These are phyloP conservation scores for Solanum pinnatisectum DNA, from an alignment of 257 asterid genomes.

Conservation along the genomic window DNA sequence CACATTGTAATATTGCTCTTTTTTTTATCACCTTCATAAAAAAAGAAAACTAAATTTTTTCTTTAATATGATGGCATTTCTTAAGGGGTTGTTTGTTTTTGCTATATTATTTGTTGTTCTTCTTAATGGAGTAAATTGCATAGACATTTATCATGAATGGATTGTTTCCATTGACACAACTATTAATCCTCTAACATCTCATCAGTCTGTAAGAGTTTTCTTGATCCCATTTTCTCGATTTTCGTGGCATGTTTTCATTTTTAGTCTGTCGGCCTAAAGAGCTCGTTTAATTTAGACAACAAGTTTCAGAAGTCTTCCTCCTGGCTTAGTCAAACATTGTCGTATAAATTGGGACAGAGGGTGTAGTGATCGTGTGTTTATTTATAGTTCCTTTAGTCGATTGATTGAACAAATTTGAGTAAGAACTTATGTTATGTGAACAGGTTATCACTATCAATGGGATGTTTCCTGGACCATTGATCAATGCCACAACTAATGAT, in stretches of 20 bases:
- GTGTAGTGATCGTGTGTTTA: background rate
- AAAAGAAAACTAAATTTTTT: background rate
- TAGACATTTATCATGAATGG: slow-evolving; percentile 23
- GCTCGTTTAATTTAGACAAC: background rate
- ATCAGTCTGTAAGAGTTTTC: slow-evolving; percentile 16
- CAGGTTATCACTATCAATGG: slow-evolving; percentile 73
- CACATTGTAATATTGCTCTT: background rate
- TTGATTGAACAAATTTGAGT: background rate
- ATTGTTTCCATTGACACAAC: slow-evolving; percentile 15
- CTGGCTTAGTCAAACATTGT: background rate
- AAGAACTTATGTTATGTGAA: background rate
- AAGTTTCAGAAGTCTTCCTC: background rate
- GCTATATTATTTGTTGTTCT: background rate
- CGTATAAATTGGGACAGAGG: background rate
- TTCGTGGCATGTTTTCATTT: background rate
- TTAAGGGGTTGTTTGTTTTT: slow-evolving; percentile 2
- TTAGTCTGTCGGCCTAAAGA: background rate
- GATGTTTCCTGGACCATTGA: slow-evolving; percentile 72
- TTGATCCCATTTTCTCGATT: background rate
- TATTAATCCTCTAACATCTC: background rate
- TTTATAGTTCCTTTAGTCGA: background rate
- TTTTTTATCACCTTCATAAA: background rate
- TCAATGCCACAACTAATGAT: slow-evolving; percentile 61
- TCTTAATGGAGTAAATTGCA: background rate
- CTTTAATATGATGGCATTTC: slow-evolving; percentile 2